Percentiles rank a stretch among this genome's conserved stretches.
Conservation (phyloP, 2,329 filamentous ascomycete genomes). For the Aspergillus hiratsukae region DNA sequence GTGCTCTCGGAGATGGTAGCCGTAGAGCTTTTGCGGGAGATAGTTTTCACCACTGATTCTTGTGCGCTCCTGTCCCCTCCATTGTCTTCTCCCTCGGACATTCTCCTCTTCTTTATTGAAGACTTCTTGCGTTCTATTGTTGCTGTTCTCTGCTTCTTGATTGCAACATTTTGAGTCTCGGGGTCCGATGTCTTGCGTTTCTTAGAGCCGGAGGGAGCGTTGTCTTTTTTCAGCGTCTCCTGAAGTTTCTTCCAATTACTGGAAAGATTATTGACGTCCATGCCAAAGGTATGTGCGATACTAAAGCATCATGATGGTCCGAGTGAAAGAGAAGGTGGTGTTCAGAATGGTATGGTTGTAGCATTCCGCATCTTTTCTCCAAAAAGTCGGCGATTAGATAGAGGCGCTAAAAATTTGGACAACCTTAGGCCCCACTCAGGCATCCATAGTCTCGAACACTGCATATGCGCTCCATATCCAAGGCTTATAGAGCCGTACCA, state of each 20-base stretch:
- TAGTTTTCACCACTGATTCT: slow-evolving; percentile 58
- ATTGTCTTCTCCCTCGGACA: slow-evolving; percentile 22
- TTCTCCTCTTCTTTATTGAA: slow-evolving; percentile 27
- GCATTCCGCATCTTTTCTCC: background rate
- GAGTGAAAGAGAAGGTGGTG: slow-evolving; percentile 1
- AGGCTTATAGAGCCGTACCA: background rate
- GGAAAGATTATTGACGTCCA: slow-evolving; percentile 44
- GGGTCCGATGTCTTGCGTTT: slow-evolving; percentile 34
- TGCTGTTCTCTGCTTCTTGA: slow-evolving; percentile 31
- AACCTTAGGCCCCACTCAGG: background rate
- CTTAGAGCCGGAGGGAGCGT: slow-evolving; percentile 17
- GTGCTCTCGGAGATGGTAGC: slow-evolving; percentile 42
- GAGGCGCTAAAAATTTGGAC: slow-evolving; percentile 15
- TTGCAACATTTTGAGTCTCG: slow-evolving; percentile 25
- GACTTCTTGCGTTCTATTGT: slow-evolving; percentile 19
- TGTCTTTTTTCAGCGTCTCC: slow-evolving; percentile 37
- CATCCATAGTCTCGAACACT: background rate
- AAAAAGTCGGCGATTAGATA: background rate
- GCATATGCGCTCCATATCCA: background rate
- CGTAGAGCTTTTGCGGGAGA: slow-evolving; percentile 58
- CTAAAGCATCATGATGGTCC: slow-evolving; percentile 20
- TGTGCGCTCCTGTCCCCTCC: slow-evolving; percentile 51
- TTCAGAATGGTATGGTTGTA: background rate
- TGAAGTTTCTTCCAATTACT: slow-evolving; percentile 51
- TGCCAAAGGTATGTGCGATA: slow-evolving; percentile 19